phyloP scores from a whole-genome alignment of 1,284 basidiomycete species.

The Cryptococcus amylolentus region DNA sequence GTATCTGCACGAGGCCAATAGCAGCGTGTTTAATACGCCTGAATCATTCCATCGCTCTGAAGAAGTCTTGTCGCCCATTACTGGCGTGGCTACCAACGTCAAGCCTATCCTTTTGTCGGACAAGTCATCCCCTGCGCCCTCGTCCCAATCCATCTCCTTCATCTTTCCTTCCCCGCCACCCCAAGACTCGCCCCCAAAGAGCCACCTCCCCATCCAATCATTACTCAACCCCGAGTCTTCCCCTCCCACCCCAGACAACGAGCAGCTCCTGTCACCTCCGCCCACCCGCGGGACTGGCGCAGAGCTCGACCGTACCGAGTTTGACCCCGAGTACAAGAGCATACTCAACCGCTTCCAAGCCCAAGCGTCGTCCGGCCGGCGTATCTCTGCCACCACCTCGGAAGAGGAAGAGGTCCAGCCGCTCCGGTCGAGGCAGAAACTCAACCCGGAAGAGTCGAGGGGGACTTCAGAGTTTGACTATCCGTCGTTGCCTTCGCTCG shows the following conservation, averaged over 20 bases:
- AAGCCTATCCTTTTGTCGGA: conserved; percentile 31
- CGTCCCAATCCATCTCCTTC: conserved; percentile 2
- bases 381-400: conserved; percentile 37
- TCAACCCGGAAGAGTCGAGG: not conserved
- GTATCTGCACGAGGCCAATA: conserved; percentile 38
- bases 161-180: not conserved
- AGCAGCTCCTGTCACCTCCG: not conserved
- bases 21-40: conserved; percentile 22
- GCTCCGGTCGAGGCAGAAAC: conserved; percentile 20
- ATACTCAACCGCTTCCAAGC: conserved; percentile 16
- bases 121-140: not conserved
- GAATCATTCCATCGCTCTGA: not conserved
- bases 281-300: not conserved
- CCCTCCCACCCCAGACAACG: conserved; percentile 1
- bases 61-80: conserved; percentile 8
- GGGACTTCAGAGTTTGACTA: conserved; percentile 5
- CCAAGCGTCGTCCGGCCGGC: conserved; percentile 16
- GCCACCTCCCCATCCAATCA: conserved; percentile 4
- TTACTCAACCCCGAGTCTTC: conserved; percentile 8
- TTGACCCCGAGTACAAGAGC: conserved; percentile 12
- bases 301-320: not conserved
- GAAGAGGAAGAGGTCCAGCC: conserved; percentile 42
- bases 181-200: conserved; percentile 1
- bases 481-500: conserved; percentile 26
- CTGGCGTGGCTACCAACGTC: conserved; percentile 21